Conservation (phyloP, 257 asterid genomes). For the Misopates orontium region DNA sequence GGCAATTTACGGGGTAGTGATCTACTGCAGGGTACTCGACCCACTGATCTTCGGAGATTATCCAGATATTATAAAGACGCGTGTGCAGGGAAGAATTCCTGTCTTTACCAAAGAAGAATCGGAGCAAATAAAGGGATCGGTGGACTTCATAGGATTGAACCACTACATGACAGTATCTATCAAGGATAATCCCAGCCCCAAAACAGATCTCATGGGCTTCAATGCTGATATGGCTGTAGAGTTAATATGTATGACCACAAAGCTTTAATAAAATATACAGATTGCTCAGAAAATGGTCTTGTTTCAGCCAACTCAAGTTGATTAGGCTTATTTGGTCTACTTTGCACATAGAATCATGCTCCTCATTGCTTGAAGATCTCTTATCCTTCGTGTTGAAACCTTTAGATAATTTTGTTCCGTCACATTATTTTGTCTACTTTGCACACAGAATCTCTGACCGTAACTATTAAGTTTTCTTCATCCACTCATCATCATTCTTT, state of each 20-base stretch:
- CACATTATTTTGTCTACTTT: no score
- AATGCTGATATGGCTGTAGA: slow-evolving; percentile 32
- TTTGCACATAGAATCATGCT: neutral
- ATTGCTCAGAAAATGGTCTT: no score
- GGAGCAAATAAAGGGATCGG: slow-evolving; percentile 46
- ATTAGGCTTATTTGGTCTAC: neutral
- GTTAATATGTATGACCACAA: slow-evolving; percentile 30
- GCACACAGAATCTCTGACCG: no score
- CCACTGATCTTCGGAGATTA: slow-evolving; percentile 60
- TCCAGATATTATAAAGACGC: slow-evolving; percentile 44
- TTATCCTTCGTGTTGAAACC: no score
- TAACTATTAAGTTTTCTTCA: no score
- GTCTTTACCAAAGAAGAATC: slow-evolving; percentile 38
- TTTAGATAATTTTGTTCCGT: no score
- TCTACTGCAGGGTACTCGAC: slow-evolving; percentile 42
- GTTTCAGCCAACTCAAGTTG: neutral
- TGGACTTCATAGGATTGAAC: slow-evolving; percentile 58
- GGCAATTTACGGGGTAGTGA: no score
- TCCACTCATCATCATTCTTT: neutral
- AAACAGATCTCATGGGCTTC: slow-evolving; percentile 24
- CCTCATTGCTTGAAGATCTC: no score
- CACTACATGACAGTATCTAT: slow-evolving; percentile 31
- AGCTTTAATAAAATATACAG: neutral
- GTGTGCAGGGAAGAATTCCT: slow-evolving; percentile 42
- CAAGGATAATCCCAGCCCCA: slow-evolving; percentile 33